phyloP scores from a whole-genome alignment of 1,139 yeast species.

The Blastobotrys ciferrii region DNA sequence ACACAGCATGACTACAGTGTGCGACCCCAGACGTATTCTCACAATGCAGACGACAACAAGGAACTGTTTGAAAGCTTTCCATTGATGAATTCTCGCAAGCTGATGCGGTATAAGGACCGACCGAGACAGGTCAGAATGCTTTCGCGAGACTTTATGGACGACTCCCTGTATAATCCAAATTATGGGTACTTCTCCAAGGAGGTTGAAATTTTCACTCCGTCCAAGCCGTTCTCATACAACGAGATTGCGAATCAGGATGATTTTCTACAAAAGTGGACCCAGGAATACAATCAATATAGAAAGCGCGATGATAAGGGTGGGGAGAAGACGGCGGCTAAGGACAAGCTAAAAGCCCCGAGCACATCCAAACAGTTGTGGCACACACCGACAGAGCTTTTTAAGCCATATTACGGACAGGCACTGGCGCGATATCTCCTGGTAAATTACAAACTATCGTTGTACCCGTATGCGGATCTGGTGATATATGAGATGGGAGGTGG shows the following conservation, averaged over 20 bases:
- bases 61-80: conserved; percentile 48
- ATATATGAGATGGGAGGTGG: conserved; percentile 93
- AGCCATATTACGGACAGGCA: conserved; percentile 81
- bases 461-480: conserved; percentile 61
- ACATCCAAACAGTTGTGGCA: conserved; percentile 72
- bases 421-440: conserved; percentile 69
- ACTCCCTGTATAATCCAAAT: conserved; percentile 73
- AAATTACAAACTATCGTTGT: conserved; percentile 66
- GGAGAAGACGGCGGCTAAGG: conserved; percentile 14
- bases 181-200: conserved; percentile 82
- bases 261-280: conserved; percentile 66
- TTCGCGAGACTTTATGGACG: conserved; percentile 77
- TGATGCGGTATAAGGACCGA: conserved; percentile 47
- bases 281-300: conserved; percentile 56
- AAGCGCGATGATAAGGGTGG: conserved; percentile 37
- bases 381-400: conserved; percentile 81
- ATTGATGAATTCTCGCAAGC: conserved; percentile 45
- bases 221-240: conserved; percentile 51
- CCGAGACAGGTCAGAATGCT: conserved; percentile 70
- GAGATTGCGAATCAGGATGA: conserved; percentile 63
- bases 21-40: conserved; percentile 27
- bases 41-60: conserved; percentile 29
- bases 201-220: conserved; percentile 63
- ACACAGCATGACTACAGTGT: conserved; percentile 26
- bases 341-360: conserved; percentile 13